phyloP scores from a whole-genome alignment of 2,329 filamentous ascomycete species.

The Fusarium coffeatum region DNA sequence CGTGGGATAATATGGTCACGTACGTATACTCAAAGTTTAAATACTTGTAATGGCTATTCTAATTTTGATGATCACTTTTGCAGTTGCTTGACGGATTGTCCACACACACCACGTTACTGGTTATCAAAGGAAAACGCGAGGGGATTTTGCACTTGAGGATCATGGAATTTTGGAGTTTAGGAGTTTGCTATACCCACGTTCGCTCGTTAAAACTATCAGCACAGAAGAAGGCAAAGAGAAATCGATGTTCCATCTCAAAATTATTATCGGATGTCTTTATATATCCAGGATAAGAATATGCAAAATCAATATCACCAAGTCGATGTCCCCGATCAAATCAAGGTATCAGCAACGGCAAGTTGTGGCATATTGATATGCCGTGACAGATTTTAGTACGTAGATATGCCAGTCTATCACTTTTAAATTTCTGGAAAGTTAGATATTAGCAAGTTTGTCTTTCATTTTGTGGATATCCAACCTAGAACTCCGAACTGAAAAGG shows the following conservation, averaged over 20 bases:
- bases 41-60: fast-evolving
- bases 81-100: slow-evolving; percentile 5
- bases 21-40: neutral
- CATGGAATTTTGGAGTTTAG: neutral
- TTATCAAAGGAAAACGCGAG: slow-evolving; percentile 20
- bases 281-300: too few relatives aligned
- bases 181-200: neutral
- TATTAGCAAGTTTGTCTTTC: fast-evolving
- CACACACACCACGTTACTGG: neutral
- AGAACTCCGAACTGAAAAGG: neutral
- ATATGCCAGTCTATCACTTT: neutral
- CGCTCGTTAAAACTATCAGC: too few relatives aligned
- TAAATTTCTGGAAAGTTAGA: fast-evolving
- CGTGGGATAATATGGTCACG: slow-evolving; percentile 12
- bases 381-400: too few relatives aligned
- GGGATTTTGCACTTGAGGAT: neutral
- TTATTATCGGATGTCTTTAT: too few relatives aligned
- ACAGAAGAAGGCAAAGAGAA: fast-evolving
- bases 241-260: fast-evolving
- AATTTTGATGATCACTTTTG: fast-evolving
- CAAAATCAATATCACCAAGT: fast-evolving
- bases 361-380: fast-evolving
- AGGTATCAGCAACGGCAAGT: fast-evolving
- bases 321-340: neutral
- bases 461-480: neutral